Evolutionary conservation across 495 filamentous ascomycete species (phyloP).

Genomic region (Xylaria castorea): DNA sequence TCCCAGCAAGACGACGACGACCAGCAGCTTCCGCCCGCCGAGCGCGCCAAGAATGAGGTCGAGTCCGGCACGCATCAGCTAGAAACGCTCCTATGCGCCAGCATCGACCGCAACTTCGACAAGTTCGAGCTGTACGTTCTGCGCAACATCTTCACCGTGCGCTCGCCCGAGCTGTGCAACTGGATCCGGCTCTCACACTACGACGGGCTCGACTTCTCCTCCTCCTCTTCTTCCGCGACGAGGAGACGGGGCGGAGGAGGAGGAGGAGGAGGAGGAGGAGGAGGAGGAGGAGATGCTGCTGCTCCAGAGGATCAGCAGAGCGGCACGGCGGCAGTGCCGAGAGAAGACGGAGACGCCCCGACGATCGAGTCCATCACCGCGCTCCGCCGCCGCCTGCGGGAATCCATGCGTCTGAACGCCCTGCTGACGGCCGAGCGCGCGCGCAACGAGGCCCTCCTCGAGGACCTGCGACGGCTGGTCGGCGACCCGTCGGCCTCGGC

Average conservation of each 20-base stretch:
- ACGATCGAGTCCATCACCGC: conserved; percentile 69
- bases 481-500: conserved; percentile 39
- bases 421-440: conserved; percentile 75
- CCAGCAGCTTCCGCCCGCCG: conserved; percentile 57
- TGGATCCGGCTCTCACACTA: conserved; percentile 90
- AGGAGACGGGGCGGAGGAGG: conserved; percentile 21
- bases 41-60: conserved; percentile 73
- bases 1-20: not conserved
- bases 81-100: conserved; percentile 90
- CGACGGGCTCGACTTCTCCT: conserved; percentile 57
- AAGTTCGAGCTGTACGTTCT: conserved; percentile 93
- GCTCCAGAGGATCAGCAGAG: not conserved
- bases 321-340: not conserved
- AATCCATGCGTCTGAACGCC: conserved; percentile 78
- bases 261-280: conserved; percentile 1
- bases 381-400: conserved; percentile 78
- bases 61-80: conserved; percentile 90
- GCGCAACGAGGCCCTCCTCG: conserved; percentile 76
- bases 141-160: conserved; percentile 83
- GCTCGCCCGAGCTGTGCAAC: conserved; percentile 67
- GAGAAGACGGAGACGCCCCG: conserved; percentile 47
- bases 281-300: not conserved
- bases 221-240: conserved; percentile 30
- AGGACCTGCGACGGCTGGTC: conserved; percentile 66
- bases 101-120: conserved; percentile 96